These are phyloP conservation scores for Vigna mungo DNA, from an alignment of 306 rosid species.

Conservation along the genomic window DNA sequence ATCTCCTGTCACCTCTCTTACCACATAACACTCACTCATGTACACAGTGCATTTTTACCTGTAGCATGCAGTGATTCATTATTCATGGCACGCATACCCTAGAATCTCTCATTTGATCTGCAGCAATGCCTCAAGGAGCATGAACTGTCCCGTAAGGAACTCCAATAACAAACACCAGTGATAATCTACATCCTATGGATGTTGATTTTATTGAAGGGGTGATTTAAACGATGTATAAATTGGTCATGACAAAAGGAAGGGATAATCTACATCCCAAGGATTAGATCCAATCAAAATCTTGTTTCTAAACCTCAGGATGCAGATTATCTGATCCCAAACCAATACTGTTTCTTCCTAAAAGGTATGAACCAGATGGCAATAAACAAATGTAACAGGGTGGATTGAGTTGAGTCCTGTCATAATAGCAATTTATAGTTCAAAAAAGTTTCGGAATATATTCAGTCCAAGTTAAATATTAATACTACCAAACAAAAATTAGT, in stretches of 20 bases:
- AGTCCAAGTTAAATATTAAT: neutral
- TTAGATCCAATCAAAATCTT: conserved; percentile 33
- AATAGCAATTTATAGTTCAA: conserved; percentile 54
- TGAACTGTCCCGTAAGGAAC: neutral
- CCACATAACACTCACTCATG: neutral
- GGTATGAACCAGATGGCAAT: conserved; percentile 25
- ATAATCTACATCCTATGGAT: too few relatives aligned
- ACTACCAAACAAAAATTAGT: neutral
- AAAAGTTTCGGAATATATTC: conserved; percentile 33
- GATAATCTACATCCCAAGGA: conserved; percentile 54
- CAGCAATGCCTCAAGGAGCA: neutral
- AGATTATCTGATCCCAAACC: conserved; percentile 58
- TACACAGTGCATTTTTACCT: conserved; percentile 23
- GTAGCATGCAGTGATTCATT: neutral
- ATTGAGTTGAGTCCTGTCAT: conserved; percentile 38
- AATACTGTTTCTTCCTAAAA: conserved; percentile 37
- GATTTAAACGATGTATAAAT: conserved; percentile 8
- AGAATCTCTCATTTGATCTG: conserved; percentile 2
- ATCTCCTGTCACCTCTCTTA: too few relatives aligned
- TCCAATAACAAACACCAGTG: neutral
- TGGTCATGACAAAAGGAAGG: conserved; percentile 46
- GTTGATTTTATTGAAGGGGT: neutral
- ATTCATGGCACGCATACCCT: neutral
- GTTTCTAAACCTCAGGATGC: conserved; percentile 75
- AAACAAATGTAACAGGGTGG: neutral